Evolutionary conservation across 305 asterid species (phyloP).

Genomic region (Fraxinus latifolia): DNA sequence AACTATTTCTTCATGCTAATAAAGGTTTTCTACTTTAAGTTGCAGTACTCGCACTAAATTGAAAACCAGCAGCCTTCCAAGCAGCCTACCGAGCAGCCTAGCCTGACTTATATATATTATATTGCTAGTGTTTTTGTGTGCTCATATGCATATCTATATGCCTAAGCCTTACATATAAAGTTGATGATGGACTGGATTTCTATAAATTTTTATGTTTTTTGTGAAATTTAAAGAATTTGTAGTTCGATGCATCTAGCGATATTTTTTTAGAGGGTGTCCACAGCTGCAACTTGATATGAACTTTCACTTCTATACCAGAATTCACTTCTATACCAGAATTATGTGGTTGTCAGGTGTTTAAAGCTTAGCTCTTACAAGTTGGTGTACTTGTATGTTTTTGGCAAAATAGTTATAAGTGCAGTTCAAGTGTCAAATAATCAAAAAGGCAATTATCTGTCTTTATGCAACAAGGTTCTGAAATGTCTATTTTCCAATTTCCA

Average conservation of each 20-base stretch:
- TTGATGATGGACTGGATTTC: neutral
- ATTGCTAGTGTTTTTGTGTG: neutral
- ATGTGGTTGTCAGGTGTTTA: neutral
- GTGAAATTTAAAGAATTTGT: neutral
- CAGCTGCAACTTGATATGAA: neutral
- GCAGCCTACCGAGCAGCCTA: neutral
- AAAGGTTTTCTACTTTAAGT: neutral
- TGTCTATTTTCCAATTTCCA: too few relatives aligned
- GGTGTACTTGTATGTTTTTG: neutral
- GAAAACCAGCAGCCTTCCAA: neutral
- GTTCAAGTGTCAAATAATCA: neutral
- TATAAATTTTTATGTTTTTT: neutral
- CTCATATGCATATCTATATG: neutral
- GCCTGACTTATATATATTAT: neutral
- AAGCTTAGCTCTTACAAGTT: neutral
- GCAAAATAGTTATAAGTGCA: neutral
- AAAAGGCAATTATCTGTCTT: neutral
- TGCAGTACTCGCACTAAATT: neutral
- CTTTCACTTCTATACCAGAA: neutral
- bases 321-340: neutral
- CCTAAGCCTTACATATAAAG: neutral
- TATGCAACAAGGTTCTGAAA: too few relatives aligned
- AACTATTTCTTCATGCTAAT: neutral
- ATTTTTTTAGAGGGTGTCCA: neutral
- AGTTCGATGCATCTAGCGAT: neutral